Evolutionary conservation across 2,329 filamentous ascomycete species (phyloP).

Genomic region (Eurotiales sp.): DNA sequence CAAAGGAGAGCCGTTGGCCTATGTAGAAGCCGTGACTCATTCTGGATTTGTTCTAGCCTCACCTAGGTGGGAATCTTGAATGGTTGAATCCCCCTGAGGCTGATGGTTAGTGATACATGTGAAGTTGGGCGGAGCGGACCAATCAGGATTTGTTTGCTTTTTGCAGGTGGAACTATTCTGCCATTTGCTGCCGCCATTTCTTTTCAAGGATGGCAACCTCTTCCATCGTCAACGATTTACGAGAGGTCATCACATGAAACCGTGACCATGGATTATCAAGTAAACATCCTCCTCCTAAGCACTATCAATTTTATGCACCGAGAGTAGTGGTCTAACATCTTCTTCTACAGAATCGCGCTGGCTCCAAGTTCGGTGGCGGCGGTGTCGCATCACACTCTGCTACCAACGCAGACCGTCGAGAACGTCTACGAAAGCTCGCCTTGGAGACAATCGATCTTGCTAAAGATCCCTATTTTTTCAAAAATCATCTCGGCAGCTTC

Average conservation of each 20-base stretch:
- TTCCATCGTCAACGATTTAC: neutral
- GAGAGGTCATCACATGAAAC: neutral
- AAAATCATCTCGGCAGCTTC: slow-evolving; percentile 97
- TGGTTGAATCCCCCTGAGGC: neutral
- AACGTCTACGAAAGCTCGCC: slow-evolving; percentile 94
- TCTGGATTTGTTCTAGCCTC: slow-evolving; percentile 9
- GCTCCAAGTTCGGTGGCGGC: slow-evolving; percentile 96
- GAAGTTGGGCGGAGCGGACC: neutral
- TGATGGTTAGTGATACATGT: neutral
- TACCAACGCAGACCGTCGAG: slow-evolving; percentile 93
- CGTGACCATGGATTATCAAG: slow-evolving; percentile 51
- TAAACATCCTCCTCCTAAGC: too few relatives aligned
- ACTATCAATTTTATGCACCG: too few relatives aligned
- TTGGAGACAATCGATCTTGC: slow-evolving; percentile 98
- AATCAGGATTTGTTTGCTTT: too few relatives aligned
- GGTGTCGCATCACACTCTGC: slow-evolving; percentile 91
- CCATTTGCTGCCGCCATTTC: slow-evolving; percentile 8
- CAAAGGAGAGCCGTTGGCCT: slow-evolving; percentile 77
- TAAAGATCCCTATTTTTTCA: slow-evolving; percentile 99
- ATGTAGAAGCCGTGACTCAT: slow-evolving; percentile 43
- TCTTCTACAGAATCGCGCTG: slow-evolving; percentile 72
- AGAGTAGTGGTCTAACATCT: slow-evolving; percentile 20
- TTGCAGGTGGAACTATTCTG: slow-evolving; percentile 7
- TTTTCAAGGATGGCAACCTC: neutral
- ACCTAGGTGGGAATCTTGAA: too few relatives aligned